Percentiles rank a stretch among this genome's conserved stretches.
These are phyloP conservation scores for Salix udensis DNA, from an alignment of 345 rosid species.

Conservation along the genomic window DNA sequence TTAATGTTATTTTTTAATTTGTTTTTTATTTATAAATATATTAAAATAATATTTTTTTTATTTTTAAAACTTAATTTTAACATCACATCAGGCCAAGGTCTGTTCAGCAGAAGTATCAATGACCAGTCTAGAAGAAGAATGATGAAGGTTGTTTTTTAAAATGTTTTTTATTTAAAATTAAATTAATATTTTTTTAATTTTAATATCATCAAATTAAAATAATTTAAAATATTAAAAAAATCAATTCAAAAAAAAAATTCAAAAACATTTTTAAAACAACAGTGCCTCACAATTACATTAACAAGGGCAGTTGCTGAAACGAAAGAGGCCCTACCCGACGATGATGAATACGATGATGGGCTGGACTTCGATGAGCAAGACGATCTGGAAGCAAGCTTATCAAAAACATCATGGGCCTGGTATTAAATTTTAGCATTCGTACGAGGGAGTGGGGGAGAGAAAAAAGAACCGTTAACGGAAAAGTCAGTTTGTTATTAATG, in stretches of 20 bases:
- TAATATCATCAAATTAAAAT: too few species aligned
- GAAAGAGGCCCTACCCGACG: conserved; percentile 13
- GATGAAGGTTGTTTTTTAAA: too few species aligned
- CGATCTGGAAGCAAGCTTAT: conserved; percentile 33
- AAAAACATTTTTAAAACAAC: too few species aligned
- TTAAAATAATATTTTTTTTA: too few species aligned
- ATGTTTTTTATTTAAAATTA: too few species aligned
- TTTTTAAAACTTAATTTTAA: too few species aligned
- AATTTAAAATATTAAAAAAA: too few species aligned
- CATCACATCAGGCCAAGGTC: conserved; percentile 19
- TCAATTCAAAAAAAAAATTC: too few species aligned
- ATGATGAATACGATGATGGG: conserved; percentile 22
- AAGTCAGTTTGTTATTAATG: not conserved
- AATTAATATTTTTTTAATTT: too few species aligned
- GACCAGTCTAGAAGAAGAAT: too few species aligned
- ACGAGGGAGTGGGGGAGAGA: not conserved
- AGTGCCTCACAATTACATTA: conserved; percentile 11
- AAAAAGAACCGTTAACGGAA: not conserved
- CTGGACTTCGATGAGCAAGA: conserved; percentile 30
- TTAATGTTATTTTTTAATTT: too few species aligned
- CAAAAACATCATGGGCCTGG: conserved; percentile 28
- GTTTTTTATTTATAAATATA: too few species aligned
- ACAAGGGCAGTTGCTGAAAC: conserved; percentile 13
- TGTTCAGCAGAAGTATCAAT: conserved; percentile 23
- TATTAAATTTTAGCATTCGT: not conserved